These are phyloP conservation scores for Rhodotorula sp. DNA, from an alignment of 1,284 basidiomycete species.

Conservation along the genomic window DNA sequence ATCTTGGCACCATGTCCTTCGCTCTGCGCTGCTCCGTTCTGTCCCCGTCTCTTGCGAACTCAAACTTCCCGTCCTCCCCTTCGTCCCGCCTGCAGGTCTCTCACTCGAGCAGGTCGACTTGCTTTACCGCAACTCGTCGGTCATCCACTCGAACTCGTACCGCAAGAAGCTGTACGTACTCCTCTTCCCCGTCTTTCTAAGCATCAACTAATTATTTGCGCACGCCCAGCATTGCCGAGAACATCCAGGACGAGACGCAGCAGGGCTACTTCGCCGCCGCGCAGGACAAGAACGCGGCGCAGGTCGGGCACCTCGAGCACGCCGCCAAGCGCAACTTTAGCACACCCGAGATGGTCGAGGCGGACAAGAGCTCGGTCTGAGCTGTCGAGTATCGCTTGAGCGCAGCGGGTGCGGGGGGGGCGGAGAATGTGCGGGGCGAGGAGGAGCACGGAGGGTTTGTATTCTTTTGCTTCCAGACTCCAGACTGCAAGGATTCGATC, in stretches of 20 bases:
- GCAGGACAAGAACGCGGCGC: background rate
- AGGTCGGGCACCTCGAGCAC: constrained; percentile 9
- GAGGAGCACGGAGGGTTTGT: too few species aligned
- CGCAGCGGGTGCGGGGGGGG: too few species aligned
- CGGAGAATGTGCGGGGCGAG: too few species aligned
- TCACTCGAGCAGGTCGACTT: constrained; percentile 72
- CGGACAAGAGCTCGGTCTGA: constrained; percentile 4
- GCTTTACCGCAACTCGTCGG: constrained; percentile 57
- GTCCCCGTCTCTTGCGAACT: too few species aligned
- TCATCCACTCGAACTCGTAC: constrained; percentile 37
- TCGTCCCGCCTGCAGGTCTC: constrained; percentile 56
- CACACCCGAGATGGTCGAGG: background rate
- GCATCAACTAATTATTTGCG: too few species aligned
- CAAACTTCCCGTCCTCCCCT: too few species aligned
- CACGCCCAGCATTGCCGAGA: constrained; percentile 45
- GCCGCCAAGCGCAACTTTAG: constrained; percentile 15
- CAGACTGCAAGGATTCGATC: too few species aligned
- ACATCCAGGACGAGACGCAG: constrained; percentile 32
- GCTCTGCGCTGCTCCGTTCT: too few species aligned
- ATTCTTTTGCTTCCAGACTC: too few species aligned
- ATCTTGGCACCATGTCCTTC: too few species aligned
- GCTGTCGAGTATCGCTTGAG: too few species aligned
- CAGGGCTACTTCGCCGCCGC: constrained; percentile 6
- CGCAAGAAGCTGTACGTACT: constrained; percentile 52
- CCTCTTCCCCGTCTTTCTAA: background rate